Percentiles rank a stretch among this genome's conserved stretches.
phyloP scores from a whole-genome alignment of 495 filamentous ascomycete species.

The Hypoxylon fuscum region DNA sequence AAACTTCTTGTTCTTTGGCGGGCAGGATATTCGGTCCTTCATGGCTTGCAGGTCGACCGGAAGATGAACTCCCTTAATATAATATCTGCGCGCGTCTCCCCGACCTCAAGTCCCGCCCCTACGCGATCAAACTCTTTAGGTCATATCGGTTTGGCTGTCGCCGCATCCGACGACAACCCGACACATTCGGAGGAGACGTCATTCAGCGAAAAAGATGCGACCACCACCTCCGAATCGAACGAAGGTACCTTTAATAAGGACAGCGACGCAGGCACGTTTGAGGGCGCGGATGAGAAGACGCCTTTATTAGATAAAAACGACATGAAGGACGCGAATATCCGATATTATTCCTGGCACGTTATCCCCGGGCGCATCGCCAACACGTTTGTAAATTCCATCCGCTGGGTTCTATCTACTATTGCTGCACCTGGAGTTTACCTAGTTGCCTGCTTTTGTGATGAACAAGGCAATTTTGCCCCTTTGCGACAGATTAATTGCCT shows the following conservation, averaged over 20 bases:
- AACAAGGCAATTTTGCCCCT: conserved; percentile 79
- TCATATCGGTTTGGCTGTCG: conserved; percentile 58
- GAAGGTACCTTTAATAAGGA: conserved; percentile 37
- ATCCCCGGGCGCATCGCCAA: conserved; percentile 67
- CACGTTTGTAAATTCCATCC: conserved; percentile 70
- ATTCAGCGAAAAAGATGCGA: conserved; percentile 47
- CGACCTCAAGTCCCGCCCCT: conserved; percentile 63
- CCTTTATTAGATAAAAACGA: conserved; percentile 62
- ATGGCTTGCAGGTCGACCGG: conserved; percentile 59
- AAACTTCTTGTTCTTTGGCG: conserved; percentile 31
- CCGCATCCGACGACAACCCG: conserved; percentile 52
- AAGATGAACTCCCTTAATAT: conserved; percentile 99
- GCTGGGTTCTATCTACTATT: conserved; percentile 79
- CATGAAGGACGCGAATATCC: conserved; percentile 47
- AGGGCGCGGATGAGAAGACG: conserved; percentile 70
- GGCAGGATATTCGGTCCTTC: conserved; percentile 46
- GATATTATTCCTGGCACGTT: conserved; percentile 56
- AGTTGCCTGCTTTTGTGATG: conserved; percentile 81
- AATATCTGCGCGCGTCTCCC: conserved; percentile 82
- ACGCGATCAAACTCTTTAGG: conserved; percentile 73
- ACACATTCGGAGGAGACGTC: conserved; percentile 42
- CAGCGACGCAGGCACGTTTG: conserved; percentile 40
- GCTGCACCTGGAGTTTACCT: conserved; percentile 81
- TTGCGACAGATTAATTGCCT: conserved; percentile 68
- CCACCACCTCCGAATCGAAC: conserved; percentile 43